Conservation (phyloP, 768 basidiomycete genomes). For the Dioszegia hungarica region DNA sequence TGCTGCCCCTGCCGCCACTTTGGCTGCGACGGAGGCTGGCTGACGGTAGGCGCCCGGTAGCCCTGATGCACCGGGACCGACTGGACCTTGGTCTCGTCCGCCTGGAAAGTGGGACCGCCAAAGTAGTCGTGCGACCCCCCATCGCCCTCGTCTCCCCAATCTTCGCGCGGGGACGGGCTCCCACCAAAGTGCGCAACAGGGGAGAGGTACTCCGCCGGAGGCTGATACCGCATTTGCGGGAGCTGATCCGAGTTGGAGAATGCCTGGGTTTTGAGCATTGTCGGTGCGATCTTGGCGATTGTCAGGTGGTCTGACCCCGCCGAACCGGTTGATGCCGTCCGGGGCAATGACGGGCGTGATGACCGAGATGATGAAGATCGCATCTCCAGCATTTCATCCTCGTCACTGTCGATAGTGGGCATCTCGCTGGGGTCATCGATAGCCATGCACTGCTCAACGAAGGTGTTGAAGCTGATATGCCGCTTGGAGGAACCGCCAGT, state of each 20-base stretch:
- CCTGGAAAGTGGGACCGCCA: conserved; percentile 55
- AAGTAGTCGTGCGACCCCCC: conserved; percentile 59
- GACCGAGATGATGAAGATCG: conserved; percentile 51
- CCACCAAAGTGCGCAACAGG: conserved; percentile 26
- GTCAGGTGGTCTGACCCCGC: conserved; percentile 57
- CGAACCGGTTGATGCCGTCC: conserved; percentile 35
- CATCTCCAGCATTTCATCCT: conserved; percentile 66
- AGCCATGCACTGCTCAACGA: conserved; percentile 87
- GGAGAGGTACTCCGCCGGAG: conserved; percentile 43
- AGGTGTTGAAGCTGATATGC: conserved; percentile 96
- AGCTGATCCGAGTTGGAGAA: conserved; percentile 12
- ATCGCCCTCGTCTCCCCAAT: conserved; percentile 51
- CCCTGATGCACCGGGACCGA: conserved; percentile 3
- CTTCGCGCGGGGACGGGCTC: conserved; percentile 47
- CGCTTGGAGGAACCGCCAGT: conserved; percentile 54
- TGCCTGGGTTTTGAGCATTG: conserved; percentile 71
- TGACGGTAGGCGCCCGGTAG: conserved; percentile 25
- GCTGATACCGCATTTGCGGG: conserved; percentile 49
- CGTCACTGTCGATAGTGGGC: conserved; percentile 51
- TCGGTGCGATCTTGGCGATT: conserved; percentile 70
- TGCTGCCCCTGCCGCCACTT: conserved; percentile 25
- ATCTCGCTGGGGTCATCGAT: conserved; percentile 50
- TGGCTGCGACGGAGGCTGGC: conserved; percentile 30
- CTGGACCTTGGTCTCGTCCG: conserved; percentile 1
- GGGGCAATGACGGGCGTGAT: conserved; percentile 38